A percentile compares a stretch with the other conserved stretches of the same genome.
Evolutionary conservation across 768 basidiomycete species (phyloP).

Genomic region (Phylloporus scabripes): DNA sequence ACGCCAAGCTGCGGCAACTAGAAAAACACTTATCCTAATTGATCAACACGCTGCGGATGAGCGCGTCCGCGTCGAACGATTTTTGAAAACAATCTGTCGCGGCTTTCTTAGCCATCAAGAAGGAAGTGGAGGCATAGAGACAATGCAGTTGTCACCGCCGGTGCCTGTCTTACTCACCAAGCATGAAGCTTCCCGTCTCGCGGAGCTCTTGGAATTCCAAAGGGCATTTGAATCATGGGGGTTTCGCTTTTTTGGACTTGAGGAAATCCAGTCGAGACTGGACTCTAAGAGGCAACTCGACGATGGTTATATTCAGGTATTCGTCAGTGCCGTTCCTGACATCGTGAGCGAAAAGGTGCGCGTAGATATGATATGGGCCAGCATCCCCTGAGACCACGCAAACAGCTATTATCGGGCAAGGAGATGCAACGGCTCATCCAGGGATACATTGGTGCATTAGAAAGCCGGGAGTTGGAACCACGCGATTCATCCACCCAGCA

Average conservation of each 20-base stretch:
- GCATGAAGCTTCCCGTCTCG: conserved; percentile 53
- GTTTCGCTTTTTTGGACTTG: conserved; percentile 45
- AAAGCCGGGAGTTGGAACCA: conserved; percentile 37
- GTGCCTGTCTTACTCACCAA: conserved; percentile 59
- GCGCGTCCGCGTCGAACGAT: conserved; percentile 82
- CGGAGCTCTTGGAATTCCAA: conserved; percentile 36
- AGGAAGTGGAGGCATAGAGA: conserved; percentile 33
- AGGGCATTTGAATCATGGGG: conserved; percentile 65
- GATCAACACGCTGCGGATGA: conserved; percentile 99
- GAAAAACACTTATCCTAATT: conserved; percentile 59
- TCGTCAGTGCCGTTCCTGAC: conserved; percentile 58
- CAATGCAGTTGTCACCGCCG: conserved; percentile 46
- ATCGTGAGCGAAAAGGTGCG: conserved; percentile 65
- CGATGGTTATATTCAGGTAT: conserved; percentile 56
- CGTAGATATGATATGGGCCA: not conserved
- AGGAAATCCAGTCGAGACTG: conserved; percentile 17
- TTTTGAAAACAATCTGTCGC: conserved; percentile 67
- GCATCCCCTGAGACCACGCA: conserved; percentile 9
- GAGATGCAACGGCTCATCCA: conserved; percentile 76
- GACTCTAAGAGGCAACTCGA: conserved; percentile 16
- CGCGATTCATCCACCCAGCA: conserved; percentile 14
- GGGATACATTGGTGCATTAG: conserved; percentile 59
- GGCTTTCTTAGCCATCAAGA: conserved; percentile 50
- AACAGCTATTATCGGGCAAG: conserved; percentile 56
- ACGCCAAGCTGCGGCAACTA: conserved; percentile 17